Percentiles rank a stretch among this genome's conserved stretches.
Evolutionary conservation across 2,329 filamentous ascomycete genomes (phyloP).

Genomic region (Pezicula rhizophila): DNA sequence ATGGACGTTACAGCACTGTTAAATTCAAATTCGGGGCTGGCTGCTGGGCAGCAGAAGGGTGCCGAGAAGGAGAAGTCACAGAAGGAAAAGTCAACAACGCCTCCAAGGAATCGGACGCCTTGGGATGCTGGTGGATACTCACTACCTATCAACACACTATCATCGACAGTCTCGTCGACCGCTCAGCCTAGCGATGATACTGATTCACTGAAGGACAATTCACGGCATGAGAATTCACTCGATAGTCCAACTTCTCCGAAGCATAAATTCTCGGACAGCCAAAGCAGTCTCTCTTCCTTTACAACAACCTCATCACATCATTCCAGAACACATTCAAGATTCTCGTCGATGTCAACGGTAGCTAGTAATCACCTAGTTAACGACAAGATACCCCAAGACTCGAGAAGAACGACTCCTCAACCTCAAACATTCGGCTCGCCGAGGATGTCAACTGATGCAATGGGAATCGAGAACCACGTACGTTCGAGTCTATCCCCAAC

Average conservation of each 20-base stretch:
- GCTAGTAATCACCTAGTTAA: constrained; percentile 10
- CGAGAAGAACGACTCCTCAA: constrained; percentile 5
- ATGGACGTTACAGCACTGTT: constrained; percentile 29
- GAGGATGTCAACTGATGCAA: not conserved
- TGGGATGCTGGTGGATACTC: constrained; percentile 31
- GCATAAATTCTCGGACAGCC: constrained; percentile 28
- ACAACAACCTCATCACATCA: constrained; percentile 21
- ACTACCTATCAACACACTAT: constrained; percentile 24
- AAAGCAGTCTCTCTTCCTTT: constrained; percentile 27
- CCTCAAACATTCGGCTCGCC: constrained; percentile 3
- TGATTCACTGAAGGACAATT: constrained; percentile 11
- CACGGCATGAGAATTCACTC: no score
- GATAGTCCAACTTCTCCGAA: constrained; percentile 17
- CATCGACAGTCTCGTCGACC: constrained; percentile 9
- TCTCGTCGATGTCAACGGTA: constrained; percentile 27
- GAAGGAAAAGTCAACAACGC: constrained; percentile 9
- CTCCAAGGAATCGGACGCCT: constrained; percentile 25
- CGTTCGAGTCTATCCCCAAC: constrained; percentile 14
- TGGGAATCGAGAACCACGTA: not conserved
- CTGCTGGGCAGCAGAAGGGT: constrained; percentile 21
- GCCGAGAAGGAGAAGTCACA: constrained; percentile 7
- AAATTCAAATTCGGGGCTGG: constrained; percentile 19
- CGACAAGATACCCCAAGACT: not conserved
- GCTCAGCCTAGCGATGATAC: constrained; percentile 10
- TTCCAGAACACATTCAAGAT: constrained; percentile 25